Conservation (phyloP, 371 early-diverging fungal genomes). For the Mortierella sp. region DNA sequence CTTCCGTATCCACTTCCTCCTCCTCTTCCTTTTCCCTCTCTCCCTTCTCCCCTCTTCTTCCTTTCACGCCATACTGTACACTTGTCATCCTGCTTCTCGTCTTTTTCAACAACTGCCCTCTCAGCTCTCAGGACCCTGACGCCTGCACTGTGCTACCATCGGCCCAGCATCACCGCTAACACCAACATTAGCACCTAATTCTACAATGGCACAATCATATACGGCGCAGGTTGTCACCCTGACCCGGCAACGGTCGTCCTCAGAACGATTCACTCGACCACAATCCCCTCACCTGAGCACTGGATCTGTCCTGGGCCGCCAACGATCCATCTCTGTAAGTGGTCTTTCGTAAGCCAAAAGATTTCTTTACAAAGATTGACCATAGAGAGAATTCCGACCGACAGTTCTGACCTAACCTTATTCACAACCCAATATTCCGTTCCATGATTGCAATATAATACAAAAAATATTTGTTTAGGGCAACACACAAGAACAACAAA, state of each 20-base stretch:
- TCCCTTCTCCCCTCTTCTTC: neutral
- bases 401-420: no score
- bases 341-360: no score
- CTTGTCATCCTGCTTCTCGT: neutral
- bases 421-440: no score
- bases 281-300: neutral
- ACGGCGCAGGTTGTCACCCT: neutral
- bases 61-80: neutral
- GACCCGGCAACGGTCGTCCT: slow-evolving; percentile 14
- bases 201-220: no score
- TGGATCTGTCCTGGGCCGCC: slow-evolving; percentile 6
- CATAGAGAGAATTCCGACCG: no score
- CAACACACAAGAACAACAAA: no score
- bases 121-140: neutral
- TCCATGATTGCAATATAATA: no score
- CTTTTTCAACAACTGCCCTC: neutral
- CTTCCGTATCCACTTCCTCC: neutral
- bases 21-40: slow-evolving; percentile 4
- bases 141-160: no score
- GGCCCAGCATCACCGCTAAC: no score
- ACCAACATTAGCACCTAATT: no score
- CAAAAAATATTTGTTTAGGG: no score
- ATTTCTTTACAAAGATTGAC: no score
- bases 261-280: slow-evolving; percentile 10
- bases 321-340: slow-evolving; percentile 29